Conservation (phyloP, 192 early-diverging fungal species). For the Mortierella claussenii region DNA sequence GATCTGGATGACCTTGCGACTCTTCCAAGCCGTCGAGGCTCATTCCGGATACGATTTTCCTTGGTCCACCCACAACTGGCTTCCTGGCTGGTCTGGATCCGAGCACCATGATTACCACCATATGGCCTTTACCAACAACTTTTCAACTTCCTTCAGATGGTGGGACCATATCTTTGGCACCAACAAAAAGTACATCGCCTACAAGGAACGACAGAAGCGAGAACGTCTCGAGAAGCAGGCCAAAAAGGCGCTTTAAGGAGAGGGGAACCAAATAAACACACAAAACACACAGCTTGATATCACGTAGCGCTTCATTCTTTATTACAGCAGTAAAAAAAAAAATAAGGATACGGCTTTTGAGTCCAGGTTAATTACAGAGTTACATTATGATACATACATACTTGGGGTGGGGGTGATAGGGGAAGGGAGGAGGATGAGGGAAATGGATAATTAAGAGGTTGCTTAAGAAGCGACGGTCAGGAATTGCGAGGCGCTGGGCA, state of each 20-base stretch:
- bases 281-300: too few species aligned
- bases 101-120: constrained; percentile 97
- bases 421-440: background rate
- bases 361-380: constrained; percentile 3
- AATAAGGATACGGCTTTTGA: too few species aligned
- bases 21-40: constrained; percentile 85
- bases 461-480: constrained; percentile 16
- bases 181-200: constrained; percentile 76
- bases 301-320: too few species aligned
- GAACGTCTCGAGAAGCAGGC: constrained; percentile 16
- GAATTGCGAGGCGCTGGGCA: constrained; percentile 25
- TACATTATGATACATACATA: constrained; percentile 19
- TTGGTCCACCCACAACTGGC: constrained; percentile 86
- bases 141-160: constrained; percentile 85
- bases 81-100: constrained; percentile 91
- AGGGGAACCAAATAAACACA: background rate
- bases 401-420: background rate
- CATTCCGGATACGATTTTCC: constrained; percentile 97
- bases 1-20: constrained; percentile 81
- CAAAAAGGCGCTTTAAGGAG: constrained; percentile 5
- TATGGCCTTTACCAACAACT: constrained; percentile 79
- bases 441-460: background rate
- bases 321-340: constrained; percentile 1
- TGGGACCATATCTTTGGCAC: constrained; percentile 91
- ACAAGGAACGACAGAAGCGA: constrained; percentile 54